Evolutionary conservation across 1,139 yeast species (phyloP).

Genomic region (Spencermartinsiella ligniputridi): DNA sequence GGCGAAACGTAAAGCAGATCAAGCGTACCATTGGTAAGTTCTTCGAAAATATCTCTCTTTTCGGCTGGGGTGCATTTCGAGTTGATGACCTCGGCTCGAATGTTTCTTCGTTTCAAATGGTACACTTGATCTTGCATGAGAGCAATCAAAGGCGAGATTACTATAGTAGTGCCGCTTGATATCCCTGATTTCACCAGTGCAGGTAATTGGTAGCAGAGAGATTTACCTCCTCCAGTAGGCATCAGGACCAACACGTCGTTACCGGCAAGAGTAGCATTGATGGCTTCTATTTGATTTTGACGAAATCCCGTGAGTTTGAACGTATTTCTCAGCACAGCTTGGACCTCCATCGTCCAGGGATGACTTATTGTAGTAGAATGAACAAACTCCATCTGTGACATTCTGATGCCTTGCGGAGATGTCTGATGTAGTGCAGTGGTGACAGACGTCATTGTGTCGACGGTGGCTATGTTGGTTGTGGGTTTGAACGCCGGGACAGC

Average conservation of each 20-base stretch:
- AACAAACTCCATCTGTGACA: constrained; percentile 7
- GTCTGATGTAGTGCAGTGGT: background rate
- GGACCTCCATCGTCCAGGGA: constrained; percentile 68
- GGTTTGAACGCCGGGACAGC: background rate
- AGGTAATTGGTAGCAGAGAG: constrained; percentile 92
- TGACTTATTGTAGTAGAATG: constrained; percentile 17
- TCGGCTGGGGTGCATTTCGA: constrained; percentile 59
- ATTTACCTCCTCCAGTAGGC: constrained; percentile 99
- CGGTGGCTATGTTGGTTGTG: too few species aligned
- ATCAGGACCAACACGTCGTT: constrained; percentile 89
- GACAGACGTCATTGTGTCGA: too few species aligned
- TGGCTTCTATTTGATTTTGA: constrained; percentile 80
- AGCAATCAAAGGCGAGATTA: constrained; percentile 90
- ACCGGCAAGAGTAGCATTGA: constrained; percentile 74
- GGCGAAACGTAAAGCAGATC: constrained; percentile 89
- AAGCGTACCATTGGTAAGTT: constrained; percentile 58
- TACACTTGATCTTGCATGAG: constrained; percentile 97
- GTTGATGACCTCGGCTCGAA: constrained; percentile 84
- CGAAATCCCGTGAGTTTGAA: constrained; percentile 71
- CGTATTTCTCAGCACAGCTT: constrained; percentile 47
- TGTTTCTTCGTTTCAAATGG: constrained; percentile 61
- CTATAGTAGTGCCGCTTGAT: constrained; percentile 82
- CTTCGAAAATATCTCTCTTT: constrained; percentile 56
- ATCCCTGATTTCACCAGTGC: constrained; percentile 73
- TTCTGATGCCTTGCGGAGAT: constrained; percentile 5